Evolutionary conservation across 2,329 filamentous ascomycete genomes (phyloP).

Genomic region (Fonsecaea multimorphosa): DNA sequence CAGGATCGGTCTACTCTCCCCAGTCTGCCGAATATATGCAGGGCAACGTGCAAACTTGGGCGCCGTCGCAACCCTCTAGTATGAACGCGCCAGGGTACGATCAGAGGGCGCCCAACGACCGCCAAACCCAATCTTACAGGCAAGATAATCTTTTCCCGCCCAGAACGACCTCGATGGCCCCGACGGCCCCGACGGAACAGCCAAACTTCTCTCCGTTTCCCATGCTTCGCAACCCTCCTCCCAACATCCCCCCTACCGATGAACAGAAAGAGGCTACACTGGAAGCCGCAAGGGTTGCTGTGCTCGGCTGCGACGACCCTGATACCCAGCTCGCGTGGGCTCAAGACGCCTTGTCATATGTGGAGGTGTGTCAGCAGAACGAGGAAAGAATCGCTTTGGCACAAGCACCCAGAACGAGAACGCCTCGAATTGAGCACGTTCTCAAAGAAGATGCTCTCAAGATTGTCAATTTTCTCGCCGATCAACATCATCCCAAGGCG

Average conservation of each 20-base stretch:
- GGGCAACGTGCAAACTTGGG: slow-evolving; percentile 18
- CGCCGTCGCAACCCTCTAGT: slow-evolving; percentile 34
- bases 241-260: slow-evolving; percentile 90
- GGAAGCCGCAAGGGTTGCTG: slow-evolving; percentile 80
- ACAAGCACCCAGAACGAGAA: slow-evolving; percentile 70
- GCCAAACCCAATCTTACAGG: slow-evolving; percentile 26
- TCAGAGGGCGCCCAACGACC: slow-evolving; percentile 18
- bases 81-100: slow-evolving; percentile 47
- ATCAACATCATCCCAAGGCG: slow-evolving; percentile 90
- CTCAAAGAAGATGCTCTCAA: slow-evolving; percentile 87
- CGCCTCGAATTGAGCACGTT: slow-evolving; percentile 87
- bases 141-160: slow-evolving; percentile 53
- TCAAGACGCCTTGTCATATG: slow-evolving; percentile 86
- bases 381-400: slow-evolving; percentile 69
- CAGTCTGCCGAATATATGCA: slow-evolving; percentile 30
- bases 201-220: slow-evolving; percentile 93
- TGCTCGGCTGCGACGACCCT: slow-evolving; percentile 91
- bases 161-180: slow-evolving; percentile 58
- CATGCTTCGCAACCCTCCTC: slow-evolving; percentile 75
- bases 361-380: slow-evolving; percentile 81
- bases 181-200: slow-evolving; percentile 53
- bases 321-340: slow-evolving; percentile 98
- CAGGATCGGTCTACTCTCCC: slow-evolving; percentile 32
- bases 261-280: slow-evolving; percentile 91
- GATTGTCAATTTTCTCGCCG: slow-evolving; percentile 86